Evolutionary conservation across 352 stramenopile species (phyloP).

Genomic region (Blastocystis sp.): DNA sequence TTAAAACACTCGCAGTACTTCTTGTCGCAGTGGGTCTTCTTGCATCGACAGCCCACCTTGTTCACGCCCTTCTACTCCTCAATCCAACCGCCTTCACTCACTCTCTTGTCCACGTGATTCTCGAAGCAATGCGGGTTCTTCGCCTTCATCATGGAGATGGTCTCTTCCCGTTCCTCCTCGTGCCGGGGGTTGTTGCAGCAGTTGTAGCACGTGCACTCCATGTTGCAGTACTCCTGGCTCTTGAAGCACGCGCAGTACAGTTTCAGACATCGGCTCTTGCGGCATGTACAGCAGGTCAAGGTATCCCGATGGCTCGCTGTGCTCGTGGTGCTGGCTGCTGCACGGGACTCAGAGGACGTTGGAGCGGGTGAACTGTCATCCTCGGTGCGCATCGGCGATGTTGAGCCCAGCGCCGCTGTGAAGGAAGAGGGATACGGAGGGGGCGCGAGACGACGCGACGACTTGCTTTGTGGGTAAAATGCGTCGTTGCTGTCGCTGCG

Average conservation of each 20-base stretch:
- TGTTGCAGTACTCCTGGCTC: slow-evolving; percentile 79
- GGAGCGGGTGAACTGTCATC: background rate
- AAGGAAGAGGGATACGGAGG: background rate
- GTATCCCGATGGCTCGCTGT: background rate
- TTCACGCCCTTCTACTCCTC: slow-evolving; percentile 71
- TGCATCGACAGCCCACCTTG: slow-evolving; percentile 83
- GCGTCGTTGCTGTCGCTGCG: slow-evolving; percentile 50
- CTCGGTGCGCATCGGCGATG: background rate
- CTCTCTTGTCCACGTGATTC: slow-evolving; percentile 50
- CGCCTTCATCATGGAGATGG: slow-evolving; percentile 75
- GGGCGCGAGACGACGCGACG: background rate
- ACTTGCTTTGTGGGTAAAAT: slow-evolving; percentile 19
- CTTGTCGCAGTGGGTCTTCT: slow-evolving; percentile 84
- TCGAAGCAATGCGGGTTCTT: slow-evolving; percentile 53
- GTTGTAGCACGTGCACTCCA: slow-evolving; percentile 81
- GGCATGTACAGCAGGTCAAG: slow-evolving; percentile 83
- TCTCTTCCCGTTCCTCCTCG: slow-evolving; percentile 78
- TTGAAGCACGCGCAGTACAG: slow-evolving; percentile 97
- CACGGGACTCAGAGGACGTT: background rate
- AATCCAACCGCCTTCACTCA: background rate
- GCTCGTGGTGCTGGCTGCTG: background rate
- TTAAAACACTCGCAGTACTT: slow-evolving; percentile 87
- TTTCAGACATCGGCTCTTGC: slow-evolving; percentile 92
- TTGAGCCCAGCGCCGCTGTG: background rate
- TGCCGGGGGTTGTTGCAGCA: slow-evolving; percentile 79